These are phyloP conservation scores for Lepiota venenata DNA, from an alignment of 768 basidiomycete genomes.

Conservation along the genomic window DNA sequence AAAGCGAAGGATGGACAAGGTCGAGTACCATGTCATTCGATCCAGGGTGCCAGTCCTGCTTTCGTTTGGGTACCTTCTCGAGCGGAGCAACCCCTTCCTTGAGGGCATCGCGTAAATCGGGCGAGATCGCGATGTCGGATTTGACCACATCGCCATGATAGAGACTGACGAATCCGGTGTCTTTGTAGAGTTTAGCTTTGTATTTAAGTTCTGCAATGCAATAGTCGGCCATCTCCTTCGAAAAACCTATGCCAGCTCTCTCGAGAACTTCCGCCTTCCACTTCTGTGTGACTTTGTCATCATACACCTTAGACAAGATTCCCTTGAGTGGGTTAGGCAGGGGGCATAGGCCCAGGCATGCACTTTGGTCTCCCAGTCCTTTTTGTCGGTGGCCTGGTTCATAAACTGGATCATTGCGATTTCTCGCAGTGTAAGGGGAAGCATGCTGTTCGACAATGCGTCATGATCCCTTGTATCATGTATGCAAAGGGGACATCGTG, in stretches of 20 bases:
- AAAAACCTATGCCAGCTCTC: slow-evolving; percentile 12
- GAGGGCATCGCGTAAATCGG: slow-evolving; percentile 15
- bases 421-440: slow-evolving; percentile 23
- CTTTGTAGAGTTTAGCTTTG: slow-evolving; percentile 12
- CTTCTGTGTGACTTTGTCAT: slow-evolving; percentile 13
- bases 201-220: slow-evolving; percentile 18
- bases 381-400: slow-evolving; percentile 32
- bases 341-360: neutral
- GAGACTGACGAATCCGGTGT: slow-evolving; percentile 13
- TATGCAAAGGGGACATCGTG: neutral
- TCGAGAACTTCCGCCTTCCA: slow-evolving; percentile 15
- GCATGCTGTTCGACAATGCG: neutral
- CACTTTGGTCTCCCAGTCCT: slow-evolving; percentile 30
- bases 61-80: slow-evolving; percentile 28
- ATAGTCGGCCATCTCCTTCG: slow-evolving; percentile 15
- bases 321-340: neutral
- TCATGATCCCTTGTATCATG: neutral
- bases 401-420: slow-evolving; percentile 31
- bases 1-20: slow-evolving; percentile 41
- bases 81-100: slow-evolving; percentile 22
- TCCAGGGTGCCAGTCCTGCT: slow-evolving; percentile 43
- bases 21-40: slow-evolving; percentile 38
- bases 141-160: slow-evolving; percentile 14
- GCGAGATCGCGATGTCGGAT: slow-evolving; percentile 28
- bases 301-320: slow-evolving; percentile 12